Percentiles rank a stretch among this genome's conserved stretches.
These are phyloP conservation scores for Lasiodiplodia citricola DNA, from an alignment of 2,329 filamentous ascomycete species.

Conservation along the genomic window DNA sequence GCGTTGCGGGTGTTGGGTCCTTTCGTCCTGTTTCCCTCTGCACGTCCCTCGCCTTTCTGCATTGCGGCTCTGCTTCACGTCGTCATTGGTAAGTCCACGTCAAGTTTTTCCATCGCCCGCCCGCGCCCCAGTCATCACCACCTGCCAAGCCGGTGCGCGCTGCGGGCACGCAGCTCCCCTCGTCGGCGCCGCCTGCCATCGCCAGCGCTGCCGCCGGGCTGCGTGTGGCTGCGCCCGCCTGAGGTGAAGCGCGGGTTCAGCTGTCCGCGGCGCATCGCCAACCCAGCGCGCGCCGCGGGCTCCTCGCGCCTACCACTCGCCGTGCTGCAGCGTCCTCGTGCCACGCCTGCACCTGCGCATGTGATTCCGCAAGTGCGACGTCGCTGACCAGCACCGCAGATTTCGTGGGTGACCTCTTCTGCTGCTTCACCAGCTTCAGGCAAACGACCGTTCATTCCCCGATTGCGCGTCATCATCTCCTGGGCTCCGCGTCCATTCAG, in stretches of 20 bases:
- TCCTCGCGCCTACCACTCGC: constrained; percentile 3
- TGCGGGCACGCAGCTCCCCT: neutral
- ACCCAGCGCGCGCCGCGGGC: constrained; percentile 8
- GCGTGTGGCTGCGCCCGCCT: constrained; percentile 1
- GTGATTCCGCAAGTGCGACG: constrained; percentile 38
- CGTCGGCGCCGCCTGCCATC: constrained; percentile 1
- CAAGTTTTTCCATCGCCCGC: constrained; percentile 26
- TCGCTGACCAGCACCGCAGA: constrained; percentile 36
- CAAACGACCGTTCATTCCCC: constrained; percentile 42
- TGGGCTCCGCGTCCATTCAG: constrained; percentile 36
- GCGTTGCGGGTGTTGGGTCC: constrained; percentile 37
- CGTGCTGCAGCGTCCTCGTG: constrained; percentile 32
- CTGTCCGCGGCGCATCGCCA: constrained; percentile 20
- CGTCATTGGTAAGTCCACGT: constrained; percentile 29
- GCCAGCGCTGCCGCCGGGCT: neutral
- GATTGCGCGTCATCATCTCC: constrained; percentile 34
- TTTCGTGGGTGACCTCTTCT: constrained; percentile 36
- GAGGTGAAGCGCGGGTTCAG: constrained; percentile 1
- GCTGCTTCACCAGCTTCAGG: constrained; percentile 33
- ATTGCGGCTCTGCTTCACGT: constrained; percentile 32
- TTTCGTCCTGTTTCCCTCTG: constrained; percentile 34
- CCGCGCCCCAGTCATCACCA: constrained; percentile 11
- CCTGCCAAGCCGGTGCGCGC: constrained; percentile 7
- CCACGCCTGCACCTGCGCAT: constrained; percentile 36
- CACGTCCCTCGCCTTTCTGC: constrained; percentile 32